Evolutionary conservation across 2,329 filamentous ascomycete species (phyloP).

Genomic region (Penicillium nordicum): DNA sequence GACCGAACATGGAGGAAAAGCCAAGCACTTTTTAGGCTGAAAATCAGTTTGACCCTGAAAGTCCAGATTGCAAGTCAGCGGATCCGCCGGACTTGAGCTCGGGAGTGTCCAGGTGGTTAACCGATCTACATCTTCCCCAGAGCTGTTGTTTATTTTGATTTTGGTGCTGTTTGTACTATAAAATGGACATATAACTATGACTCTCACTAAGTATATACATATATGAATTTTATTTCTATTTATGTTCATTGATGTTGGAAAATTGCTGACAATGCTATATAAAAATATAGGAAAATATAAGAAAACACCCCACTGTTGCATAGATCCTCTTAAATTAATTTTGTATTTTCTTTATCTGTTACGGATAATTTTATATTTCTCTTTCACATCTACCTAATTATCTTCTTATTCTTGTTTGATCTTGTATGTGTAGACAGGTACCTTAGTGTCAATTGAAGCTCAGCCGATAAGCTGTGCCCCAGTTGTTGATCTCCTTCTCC

Average conservation of each 20-base stretch:
- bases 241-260: not conserved
- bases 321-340: too few species aligned
- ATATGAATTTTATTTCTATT: not conserved
- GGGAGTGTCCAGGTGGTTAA: constrained; percentile 1
- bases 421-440: not conserved
- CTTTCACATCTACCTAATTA: not conserved
- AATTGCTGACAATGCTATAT: not conserved
- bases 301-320: not conserved
- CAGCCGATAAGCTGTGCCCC: constrained; percentile 10
- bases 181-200: not conserved
- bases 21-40: constrained; percentile 4
- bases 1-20: constrained; percentile 7
- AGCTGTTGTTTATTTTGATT: not conserved
- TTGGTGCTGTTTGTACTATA: not conserved
- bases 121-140: constrained; percentile 3
- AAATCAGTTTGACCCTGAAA: constrained; percentile 3
- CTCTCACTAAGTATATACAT: not conserved
- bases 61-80: constrained; percentile 7
- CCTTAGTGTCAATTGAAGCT: not conserved
- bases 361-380: not conserved
- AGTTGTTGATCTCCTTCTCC: constrained; percentile 20
- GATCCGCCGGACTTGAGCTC: constrained; percentile 5
- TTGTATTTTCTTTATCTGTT: not conserved
- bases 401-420: not conserved
- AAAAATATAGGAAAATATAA: not conserved